A percentile compares a stretch with the other conserved stretches of the same genome.
phyloP scores from a whole-genome alignment of 345 rosid species.

The Atalantia buxifolia region DNA sequence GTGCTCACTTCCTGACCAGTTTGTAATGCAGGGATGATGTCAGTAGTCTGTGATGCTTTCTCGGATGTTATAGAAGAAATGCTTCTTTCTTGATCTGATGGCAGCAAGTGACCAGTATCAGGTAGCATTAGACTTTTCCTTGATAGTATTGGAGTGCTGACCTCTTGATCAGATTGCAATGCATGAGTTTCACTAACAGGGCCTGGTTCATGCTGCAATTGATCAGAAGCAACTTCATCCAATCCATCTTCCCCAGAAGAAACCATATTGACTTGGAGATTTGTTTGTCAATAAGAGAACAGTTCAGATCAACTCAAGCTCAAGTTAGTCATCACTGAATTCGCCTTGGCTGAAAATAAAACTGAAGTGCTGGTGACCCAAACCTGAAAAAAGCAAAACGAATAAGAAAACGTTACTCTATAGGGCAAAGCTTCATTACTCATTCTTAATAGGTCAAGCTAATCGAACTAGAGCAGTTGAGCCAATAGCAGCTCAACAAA shows the following conservation, averaged over 20 bases:
- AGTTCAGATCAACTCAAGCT: constrained; percentile 14
- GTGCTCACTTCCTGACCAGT: constrained; percentile 54
- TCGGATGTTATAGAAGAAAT: constrained; percentile 24
- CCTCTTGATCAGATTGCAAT: constrained; percentile 30
- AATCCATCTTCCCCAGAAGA: constrained; percentile 35
- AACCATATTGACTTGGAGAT: constrained; percentile 33
- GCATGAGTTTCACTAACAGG: constrained; percentile 22
- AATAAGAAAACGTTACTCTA: not conserved
- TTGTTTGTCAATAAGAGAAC: constrained; percentile 21
- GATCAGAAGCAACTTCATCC: constrained; percentile 31
- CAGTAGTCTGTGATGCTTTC: constrained; percentile 33
- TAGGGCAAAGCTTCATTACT: not conserved
- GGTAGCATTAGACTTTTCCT: constrained; percentile 28
- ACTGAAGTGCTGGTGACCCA: not conserved
- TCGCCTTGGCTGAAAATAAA: not conserved
- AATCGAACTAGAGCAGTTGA: not conserved
- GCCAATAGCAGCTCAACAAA: not conserved
- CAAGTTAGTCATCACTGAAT: constrained; percentile 2
- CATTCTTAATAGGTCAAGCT: not conserved
- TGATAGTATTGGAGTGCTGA: constrained; percentile 17
- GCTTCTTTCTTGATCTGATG: constrained; percentile 37
- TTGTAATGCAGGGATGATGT: constrained; percentile 26
- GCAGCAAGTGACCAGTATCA: constrained; percentile 15
- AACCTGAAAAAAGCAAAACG: not conserved
- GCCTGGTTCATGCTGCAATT: constrained; percentile 28